phyloP scores from a whole-genome alignment of 805 yeast species.

The Clavispora phyllophila region DNA sequence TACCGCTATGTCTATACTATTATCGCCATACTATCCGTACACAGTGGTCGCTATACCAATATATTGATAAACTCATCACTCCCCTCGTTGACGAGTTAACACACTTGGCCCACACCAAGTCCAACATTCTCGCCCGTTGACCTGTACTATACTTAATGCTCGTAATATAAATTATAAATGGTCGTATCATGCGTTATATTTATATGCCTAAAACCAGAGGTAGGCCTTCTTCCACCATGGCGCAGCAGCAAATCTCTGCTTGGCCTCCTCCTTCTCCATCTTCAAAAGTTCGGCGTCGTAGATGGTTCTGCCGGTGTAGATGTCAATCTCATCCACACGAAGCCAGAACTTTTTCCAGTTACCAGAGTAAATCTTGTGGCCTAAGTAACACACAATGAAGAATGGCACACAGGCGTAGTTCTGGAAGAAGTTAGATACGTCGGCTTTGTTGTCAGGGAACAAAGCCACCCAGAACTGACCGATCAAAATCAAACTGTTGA shows the following conservation, averaged over 20 bases:
- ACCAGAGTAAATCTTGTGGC: conserved; percentile 20
- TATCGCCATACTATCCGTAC: too few relatives aligned
- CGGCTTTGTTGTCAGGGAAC: conserved; percentile 26
- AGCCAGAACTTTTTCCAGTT: conserved; percentile 19
- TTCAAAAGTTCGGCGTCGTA: conserved; percentile 21
- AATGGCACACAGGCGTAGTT: conserved; percentile 24
- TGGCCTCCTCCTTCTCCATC: conserved; percentile 20
- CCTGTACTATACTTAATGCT: too few relatives aligned
- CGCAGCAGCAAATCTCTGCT: conserved; percentile 12
- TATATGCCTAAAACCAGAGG: conserved; percentile 16
- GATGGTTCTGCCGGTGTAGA: conserved; percentile 17
- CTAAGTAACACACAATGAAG: conserved; percentile 18
- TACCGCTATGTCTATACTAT: too few relatives aligned
- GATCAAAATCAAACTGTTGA: conserved; percentile 30
- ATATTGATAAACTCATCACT: too few relatives aligned
- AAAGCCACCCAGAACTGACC: conserved; percentile 44
- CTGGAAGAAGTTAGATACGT: conserved; percentile 24
- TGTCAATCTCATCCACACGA: conserved; percentile 18
- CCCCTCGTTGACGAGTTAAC: too few relatives aligned
- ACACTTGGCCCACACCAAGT: too few relatives aligned
- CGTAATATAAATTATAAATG: too few relatives aligned
- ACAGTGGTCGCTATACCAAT: too few relatives aligned
- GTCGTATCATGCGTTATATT: too few relatives aligned
- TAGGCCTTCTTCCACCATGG: conserved; percentile 12
- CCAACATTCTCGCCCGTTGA: too few relatives aligned